These are phyloP conservation scores for Amyloporia xantha DNA, from an alignment of 768 basidiomycete genomes.

Conservation along the genomic window DNA sequence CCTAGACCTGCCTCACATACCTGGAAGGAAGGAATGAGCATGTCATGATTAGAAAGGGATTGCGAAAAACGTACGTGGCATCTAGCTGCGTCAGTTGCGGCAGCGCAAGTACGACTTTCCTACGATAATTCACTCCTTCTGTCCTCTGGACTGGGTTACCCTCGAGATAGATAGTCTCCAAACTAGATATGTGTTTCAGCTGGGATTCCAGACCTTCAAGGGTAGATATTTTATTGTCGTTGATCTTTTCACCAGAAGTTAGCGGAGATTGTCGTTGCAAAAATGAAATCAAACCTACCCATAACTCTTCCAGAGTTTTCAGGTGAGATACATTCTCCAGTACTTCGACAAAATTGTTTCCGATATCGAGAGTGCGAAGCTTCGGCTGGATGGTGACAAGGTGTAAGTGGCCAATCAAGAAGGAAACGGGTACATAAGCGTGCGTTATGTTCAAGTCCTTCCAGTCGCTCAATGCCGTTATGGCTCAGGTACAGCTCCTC, in stretches of 20 bases:
- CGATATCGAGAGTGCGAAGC: slow-evolving; percentile 82
- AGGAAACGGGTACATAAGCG: slow-evolving; percentile 16
- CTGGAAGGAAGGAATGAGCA: slow-evolving; percentile 5
- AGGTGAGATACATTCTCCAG: slow-evolving; percentile 84
- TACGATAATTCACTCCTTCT: slow-evolving; percentile 73
- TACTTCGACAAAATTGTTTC: slow-evolving; percentile 72
- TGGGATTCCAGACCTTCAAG: slow-evolving; percentile 62
- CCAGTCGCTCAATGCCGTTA: slow-evolving; percentile 79
- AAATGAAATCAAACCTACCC: slow-evolving; percentile 62
- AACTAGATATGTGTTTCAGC: slow-evolving; percentile 48
- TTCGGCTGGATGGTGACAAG: slow-evolving; percentile 45
- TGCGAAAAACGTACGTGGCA: slow-evolving; percentile 67
- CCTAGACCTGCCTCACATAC: slow-evolving; percentile 16
- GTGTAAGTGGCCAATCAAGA: not conserved
- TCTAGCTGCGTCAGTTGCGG: slow-evolving; percentile 93
- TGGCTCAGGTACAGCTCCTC: slow-evolving; percentile 93
- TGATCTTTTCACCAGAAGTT: slow-evolving; percentile 69
- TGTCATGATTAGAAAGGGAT: not conserved
- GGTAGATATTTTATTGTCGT: slow-evolving; percentile 76
- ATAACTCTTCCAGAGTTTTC: slow-evolving; percentile 78
- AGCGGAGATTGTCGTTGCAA: no score
- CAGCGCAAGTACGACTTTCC: slow-evolving; percentile 83
- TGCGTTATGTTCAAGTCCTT: slow-evolving; percentile 84
- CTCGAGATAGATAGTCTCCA: slow-evolving; percentile 92
- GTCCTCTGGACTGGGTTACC: slow-evolving; percentile 84